Conservation (phyloP, 257 asterid species). For the Anisodus tanguticus region DNA sequence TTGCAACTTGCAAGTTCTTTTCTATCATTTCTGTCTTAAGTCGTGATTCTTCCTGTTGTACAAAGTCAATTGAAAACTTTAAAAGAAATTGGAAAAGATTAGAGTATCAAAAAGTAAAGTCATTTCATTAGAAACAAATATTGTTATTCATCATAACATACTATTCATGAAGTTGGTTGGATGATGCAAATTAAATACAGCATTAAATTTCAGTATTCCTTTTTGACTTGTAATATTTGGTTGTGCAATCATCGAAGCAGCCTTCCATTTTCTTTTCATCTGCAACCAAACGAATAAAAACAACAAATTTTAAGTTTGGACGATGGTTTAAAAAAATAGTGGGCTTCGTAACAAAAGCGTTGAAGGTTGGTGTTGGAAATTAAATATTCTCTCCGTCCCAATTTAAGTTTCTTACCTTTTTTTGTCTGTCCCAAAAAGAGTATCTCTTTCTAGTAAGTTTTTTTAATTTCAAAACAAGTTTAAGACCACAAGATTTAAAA, state of each 20-base stretch:
- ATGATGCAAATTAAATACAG: not conserved
- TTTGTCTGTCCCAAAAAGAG: too few relatives aligned
- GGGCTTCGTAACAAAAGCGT: not conserved
- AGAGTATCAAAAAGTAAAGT: not conserved
- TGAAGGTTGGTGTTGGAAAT: not conserved
- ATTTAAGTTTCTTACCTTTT: too few relatives aligned
- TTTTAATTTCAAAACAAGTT: too few relatives aligned
- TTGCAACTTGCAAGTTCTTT: not conserved
- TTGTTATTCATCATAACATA: not conserved
- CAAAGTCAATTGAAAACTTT: not conserved
- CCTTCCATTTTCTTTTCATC: slow-evolving; percentile 24
- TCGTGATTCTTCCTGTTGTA: slow-evolving; percentile 22
- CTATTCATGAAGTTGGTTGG: not conserved
- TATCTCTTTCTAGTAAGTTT: too few relatives aligned
- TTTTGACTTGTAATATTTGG: not conserved
- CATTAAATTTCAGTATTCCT: not conserved
- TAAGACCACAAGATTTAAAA: too few relatives aligned
- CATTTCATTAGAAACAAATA: not conserved
- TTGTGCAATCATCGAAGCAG: slow-evolving; percentile 19
- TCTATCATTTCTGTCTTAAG: not conserved
- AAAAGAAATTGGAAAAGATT: not conserved
- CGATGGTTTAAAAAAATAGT: not conserved
- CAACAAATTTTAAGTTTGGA: not conserved
- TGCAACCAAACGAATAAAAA: not conserved
- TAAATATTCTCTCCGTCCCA: too few relatives aligned